Evolutionary conservation across 441 rosid genomes (phyloP).

Genomic region (Flueggea neowawraea): DNA sequence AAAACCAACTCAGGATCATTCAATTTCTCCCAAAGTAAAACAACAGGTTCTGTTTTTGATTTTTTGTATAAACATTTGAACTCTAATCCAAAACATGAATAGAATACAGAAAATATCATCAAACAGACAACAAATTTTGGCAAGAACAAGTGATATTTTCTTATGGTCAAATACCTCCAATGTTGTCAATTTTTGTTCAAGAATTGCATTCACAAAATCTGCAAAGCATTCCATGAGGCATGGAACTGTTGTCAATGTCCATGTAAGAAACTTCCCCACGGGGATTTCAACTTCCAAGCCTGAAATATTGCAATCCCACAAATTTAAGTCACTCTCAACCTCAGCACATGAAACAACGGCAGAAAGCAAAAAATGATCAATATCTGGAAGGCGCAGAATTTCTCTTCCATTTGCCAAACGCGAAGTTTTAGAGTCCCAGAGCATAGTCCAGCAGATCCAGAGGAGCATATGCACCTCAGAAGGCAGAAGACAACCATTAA

Average conservation of each 20-base stretch:
- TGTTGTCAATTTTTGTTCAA: slow-evolving; percentile 28
- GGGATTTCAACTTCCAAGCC: slow-evolving; percentile 57
- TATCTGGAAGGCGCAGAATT: slow-evolving; percentile 51
- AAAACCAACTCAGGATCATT: too few species aligned
- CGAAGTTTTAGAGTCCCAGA: slow-evolving; percentile 45
- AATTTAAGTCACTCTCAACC: slow-evolving; percentile 37
- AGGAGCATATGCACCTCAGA: slow-evolving; percentile 53
- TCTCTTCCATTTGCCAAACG: slow-evolving; percentile 17
- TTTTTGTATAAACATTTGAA: too few species aligned
- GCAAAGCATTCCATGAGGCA: slow-evolving; percentile 54
- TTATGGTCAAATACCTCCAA: slow-evolving; percentile 38
- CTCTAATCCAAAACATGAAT: too few species aligned
- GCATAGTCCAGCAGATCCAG: slow-evolving; percentile 79
- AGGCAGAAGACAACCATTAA: slow-evolving; percentile 49
- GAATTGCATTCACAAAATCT: slow-evolving; percentile 52
- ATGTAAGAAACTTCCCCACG: slow-evolving; percentile 55
- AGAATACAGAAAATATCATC: too few species aligned
- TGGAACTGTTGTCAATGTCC: slow-evolving; percentile 63
- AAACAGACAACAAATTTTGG: too few species aligned
- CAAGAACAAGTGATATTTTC: neutral
- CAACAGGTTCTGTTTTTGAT: too few species aligned
- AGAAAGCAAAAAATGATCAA: slow-evolving; percentile 54
- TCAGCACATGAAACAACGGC: slow-evolving; percentile 63
- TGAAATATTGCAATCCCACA: slow-evolving; percentile 52
- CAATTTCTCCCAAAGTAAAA: too few species aligned